Evolutionary conservation across 345 rosid species (phyloP).

Genomic region (Microcos paniculata): DNA sequence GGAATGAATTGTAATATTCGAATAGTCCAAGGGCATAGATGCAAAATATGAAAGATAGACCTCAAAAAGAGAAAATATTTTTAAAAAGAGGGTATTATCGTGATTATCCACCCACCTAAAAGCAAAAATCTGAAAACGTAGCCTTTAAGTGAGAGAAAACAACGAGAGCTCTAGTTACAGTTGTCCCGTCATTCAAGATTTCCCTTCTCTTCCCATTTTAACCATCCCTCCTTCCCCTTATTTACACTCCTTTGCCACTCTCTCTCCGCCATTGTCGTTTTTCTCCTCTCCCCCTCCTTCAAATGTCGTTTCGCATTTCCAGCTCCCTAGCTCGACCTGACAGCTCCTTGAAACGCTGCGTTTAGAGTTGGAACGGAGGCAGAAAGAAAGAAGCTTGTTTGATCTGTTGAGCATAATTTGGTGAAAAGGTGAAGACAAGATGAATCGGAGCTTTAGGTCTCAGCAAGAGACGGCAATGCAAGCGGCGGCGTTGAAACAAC

Average conservation of each 20-base stretch:
- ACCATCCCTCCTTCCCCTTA: slow-evolving; percentile 13
- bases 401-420: slow-evolving; percentile 23
- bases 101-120: slow-evolving; percentile 24
- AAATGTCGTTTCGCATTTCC: slow-evolving; percentile 26
- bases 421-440: slow-evolving; percentile 10
- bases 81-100: slow-evolving; percentile 26
- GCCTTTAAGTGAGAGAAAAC: slow-evolving; percentile 35
- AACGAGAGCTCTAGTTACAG: slow-evolving; percentile 5
- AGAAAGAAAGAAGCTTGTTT: background rate
- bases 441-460: slow-evolving; percentile 96
- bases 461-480: slow-evolving; percentile 68
- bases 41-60: background rate
- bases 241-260: slow-evolving; percentile 37
- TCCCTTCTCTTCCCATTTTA: slow-evolving; percentile 19
- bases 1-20: background rate
- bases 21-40: background rate
- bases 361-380: background rate
- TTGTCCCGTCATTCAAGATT: slow-evolving; percentile 25
- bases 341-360: slow-evolving; percentile 18
- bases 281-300: slow-evolving; percentile 11
- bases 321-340: slow-evolving; percentile 35
- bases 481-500: slow-evolving; percentile 68
- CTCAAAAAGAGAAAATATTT: background rate
- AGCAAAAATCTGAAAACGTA: slow-evolving; percentile 29
- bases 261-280: slow-evolving; percentile 22